phyloP scores from a whole-genome alignment of 805 yeast genomes.

The Ogataea corticis region DNA sequence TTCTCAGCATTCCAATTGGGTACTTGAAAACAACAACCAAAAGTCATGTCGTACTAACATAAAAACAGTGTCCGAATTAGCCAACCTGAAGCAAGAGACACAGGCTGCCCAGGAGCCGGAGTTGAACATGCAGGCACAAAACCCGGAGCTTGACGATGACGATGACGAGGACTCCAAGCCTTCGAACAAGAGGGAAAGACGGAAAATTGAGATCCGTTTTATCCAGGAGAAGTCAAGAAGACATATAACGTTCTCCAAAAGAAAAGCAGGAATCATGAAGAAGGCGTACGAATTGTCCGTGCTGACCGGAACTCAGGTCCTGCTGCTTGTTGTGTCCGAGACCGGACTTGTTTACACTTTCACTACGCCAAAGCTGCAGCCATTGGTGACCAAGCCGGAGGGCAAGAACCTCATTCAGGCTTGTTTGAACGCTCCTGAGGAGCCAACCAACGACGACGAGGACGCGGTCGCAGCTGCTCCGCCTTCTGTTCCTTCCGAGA shows the following conservation, averaged over 20 bases:
- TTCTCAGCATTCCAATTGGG: too few relatives aligned
- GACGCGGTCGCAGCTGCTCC: conserved; percentile 32
- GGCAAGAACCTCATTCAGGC: conserved; percentile 97
- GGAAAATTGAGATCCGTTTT: conserved; percentile 96
- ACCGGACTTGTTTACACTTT: conserved; percentile 98
- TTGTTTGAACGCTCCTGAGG: conserved; percentile 96
- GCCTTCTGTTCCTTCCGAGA: conserved; percentile 13
- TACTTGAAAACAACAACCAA: neutral
- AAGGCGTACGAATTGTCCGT: conserved; percentile 98
- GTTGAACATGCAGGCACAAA: conserved; percentile 26
- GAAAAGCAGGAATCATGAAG: conserved; percentile 99
- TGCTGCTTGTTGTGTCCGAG: conserved; percentile 91
- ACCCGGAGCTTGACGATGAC: conserved; percentile 45
- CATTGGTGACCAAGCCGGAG: conserved; percentile 94
- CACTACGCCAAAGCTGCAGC: conserved; percentile 98
- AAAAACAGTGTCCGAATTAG: conserved; percentile 27
- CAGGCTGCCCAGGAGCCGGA: conserved; percentile 25
- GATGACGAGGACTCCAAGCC: conserved; percentile 51
- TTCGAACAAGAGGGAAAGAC: conserved; percentile 55
- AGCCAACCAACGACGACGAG: conserved; percentile 61
- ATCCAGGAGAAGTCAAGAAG: conserved; percentile 97
- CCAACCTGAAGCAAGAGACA: conserved; percentile 24
- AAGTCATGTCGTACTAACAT: conserved; percentile 12
- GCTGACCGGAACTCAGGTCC: conserved; percentile 95
- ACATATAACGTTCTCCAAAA: conserved; percentile 95